Evolutionary conservation across 2,329 filamentous ascomycete genomes (phyloP).

Genomic region (Aureobasidium sp.): DNA sequence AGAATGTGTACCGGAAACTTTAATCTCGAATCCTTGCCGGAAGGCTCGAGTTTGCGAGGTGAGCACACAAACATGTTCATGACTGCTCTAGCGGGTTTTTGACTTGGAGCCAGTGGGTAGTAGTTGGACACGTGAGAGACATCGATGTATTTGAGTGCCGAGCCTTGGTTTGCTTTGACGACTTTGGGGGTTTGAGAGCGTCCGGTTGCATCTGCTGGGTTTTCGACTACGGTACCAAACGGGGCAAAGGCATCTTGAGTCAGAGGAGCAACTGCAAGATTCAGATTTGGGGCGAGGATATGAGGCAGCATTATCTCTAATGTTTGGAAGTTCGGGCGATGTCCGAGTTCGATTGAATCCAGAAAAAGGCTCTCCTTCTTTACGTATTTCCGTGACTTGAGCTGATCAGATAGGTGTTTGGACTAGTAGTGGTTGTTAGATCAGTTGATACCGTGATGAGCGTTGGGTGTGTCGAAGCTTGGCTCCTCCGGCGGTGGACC

Average conservation of each 20-base stretch:
- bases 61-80: slow-evolving; percentile 89
- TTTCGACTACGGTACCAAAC: slow-evolving; percentile 78
- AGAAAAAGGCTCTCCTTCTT: no score
- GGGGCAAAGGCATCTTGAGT: slow-evolving; percentile 61
- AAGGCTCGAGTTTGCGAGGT: slow-evolving; percentile 48
- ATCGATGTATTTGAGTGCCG: slow-evolving; percentile 77
- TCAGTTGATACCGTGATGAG: no score
- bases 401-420: no score
- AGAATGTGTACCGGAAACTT: slow-evolving; percentile 65
- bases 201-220: slow-evolving; percentile 41
- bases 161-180: slow-evolving; percentile 73
- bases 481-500: no score
- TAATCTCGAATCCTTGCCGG: slow-evolving; percentile 20
- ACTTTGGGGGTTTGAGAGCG: slow-evolving; percentile 33
- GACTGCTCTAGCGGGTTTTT: slow-evolving; percentile 50
- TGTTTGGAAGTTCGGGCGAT: no score
- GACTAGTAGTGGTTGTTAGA: no score
- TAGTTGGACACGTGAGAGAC: slow-evolving; percentile 67
- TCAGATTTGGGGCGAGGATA: no score
- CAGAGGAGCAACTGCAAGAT: slow-evolving; percentile 57
- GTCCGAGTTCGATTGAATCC: no score
- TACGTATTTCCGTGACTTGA: no score
- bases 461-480: no score
- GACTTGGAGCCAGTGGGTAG: slow-evolving; percentile 60
- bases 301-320: no score